Evolutionary conservation across 305 asterid genomes (phyloP).

Genomic region (Fraxinus nigra): DNA sequence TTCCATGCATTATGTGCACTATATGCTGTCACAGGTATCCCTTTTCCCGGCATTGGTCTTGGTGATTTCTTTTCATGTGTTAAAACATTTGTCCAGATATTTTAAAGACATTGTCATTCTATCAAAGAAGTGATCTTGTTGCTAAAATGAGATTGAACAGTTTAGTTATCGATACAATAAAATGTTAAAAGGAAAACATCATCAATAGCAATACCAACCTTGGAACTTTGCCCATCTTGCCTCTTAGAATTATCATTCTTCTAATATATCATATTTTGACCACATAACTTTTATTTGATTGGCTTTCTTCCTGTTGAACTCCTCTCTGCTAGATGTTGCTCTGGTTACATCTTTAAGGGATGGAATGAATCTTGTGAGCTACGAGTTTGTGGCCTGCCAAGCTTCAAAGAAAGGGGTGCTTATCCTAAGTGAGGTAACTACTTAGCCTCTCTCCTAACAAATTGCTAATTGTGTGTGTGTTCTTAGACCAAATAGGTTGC

Average conservation of each 20-base stretch:
- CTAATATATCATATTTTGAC: not conserved
- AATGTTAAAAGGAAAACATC: not conserved
- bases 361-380: slow-evolving; percentile 98
- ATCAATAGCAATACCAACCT: not conserved
- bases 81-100: not conserved
- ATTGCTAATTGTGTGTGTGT: not conserved
- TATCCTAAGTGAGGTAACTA: slow-evolving; percentile 83
- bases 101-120: not conserved
- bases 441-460: slow-evolving; percentile 14
- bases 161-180: not conserved
- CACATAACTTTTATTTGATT: slow-evolving; percentile 2
- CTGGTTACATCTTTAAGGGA: slow-evolving; percentile 90
- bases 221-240: not conserved
- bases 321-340: slow-evolving; percentile 59
- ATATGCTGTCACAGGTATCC: slow-evolving; percentile 88
- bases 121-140: not conserved
- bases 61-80: slow-evolving; percentile 6
- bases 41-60: slow-evolving; percentile 19
- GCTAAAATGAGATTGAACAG: not conserved
- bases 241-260: not conserved
- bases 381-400: slow-evolving; percentile 97
- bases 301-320: slow-evolving; percentile 9
- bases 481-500: not conserved
- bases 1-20: slow-evolving; percentile 78
- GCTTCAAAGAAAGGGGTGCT: slow-evolving; percentile 88